Base-by-base conservation (phyloP, 345 rosid species). In the Sonneratia alba region DNA sequence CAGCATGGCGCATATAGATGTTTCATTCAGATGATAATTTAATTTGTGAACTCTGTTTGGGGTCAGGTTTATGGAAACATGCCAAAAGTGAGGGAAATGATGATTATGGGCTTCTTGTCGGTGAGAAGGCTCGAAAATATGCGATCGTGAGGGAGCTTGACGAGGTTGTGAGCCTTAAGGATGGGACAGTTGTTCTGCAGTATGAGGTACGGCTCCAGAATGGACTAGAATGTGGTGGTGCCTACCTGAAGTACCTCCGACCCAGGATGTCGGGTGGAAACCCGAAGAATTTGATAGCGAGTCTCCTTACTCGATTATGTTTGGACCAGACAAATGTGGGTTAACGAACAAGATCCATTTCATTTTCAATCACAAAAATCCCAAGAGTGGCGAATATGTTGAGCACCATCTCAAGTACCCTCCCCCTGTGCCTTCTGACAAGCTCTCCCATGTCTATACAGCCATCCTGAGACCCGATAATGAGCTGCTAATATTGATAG, bases 291-390 rank as follows among this genome's bases (percentile, higher is more conserved):
- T 87, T 24, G 82, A 81, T 72, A 83, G 70, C 10, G 76, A 79
- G 16, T 80, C 85, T 69, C 88, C 87, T 12, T 85, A 83, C 74
- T 80, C 85, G 7, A 81, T 87, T 18, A 85, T 87, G 91, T 87
- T 87, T 67, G 91, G 88, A 66, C 88, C 91, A 4, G 88, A 87
- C 78, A 87, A 77, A 77, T 87, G 91, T 49, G 86, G 88, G 37
- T 27, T 74, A 62, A 87, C 88, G 22, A 79, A 87, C 84, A 87
- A 87, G 74, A 87, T 87, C 71, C 91, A 87, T 73, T 83, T 87
- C 76, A 87, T 87, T 71, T 70, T 83, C 14, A 85, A 80, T 76
- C 87, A 87, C 70, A 85, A 81, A 76, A 87, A 81, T 72, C 91
- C 87, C 0, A 81, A 77, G 76, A 85, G 78, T 15, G 88, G 88